A percentile compares a stretch with the other conserved stretches of the same genome.
These are phyloP conservation scores for Fusarium camptoceras DNA, from an alignment of 2,329 filamentous ascomycete genomes.

Conservation along the genomic window DNA sequence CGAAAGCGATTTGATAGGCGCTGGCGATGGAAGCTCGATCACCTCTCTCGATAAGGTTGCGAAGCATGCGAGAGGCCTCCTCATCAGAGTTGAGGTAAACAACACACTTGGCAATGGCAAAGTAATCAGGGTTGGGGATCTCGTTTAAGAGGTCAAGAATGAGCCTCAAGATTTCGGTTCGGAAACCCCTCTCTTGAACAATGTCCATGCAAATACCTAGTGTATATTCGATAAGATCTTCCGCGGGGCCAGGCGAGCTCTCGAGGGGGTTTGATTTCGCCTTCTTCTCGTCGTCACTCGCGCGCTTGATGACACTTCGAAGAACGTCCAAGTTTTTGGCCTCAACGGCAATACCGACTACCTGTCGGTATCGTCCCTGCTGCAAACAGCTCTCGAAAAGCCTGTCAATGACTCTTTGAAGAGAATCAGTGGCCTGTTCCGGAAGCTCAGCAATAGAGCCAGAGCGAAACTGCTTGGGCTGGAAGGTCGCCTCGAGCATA, in stretches of 20 bases:
- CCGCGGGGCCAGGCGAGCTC: slow-evolving; percentile 70
- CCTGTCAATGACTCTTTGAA: slow-evolving; percentile 86
- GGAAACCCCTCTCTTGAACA: slow-evolving; percentile 90
- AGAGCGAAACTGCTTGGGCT: slow-evolving; percentile 67
- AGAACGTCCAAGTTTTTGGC: slow-evolving; percentile 92
- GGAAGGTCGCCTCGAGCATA: slow-evolving; percentile 69
- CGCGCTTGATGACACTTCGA: slow-evolving; percentile 85
- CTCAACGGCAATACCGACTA: slow-evolving; percentile 96
- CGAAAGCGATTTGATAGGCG: slow-evolving; percentile 97
- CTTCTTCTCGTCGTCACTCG: slow-evolving; percentile 85
- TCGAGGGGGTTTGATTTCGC: slow-evolving; percentile 67
- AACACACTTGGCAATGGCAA: slow-evolving; percentile 97
- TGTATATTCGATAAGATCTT: slow-evolving; percentile 97
- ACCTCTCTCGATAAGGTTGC: slow-evolving; percentile 81
- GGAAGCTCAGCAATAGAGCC: slow-evolving; percentile 73
- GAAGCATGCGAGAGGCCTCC: slow-evolving; percentile 88
- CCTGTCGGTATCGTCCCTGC: slow-evolving; percentile 90
- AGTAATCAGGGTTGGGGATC: slow-evolving; percentile 93
- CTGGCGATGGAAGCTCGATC: slow-evolving; percentile 83
- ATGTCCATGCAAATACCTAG: slow-evolving; percentile 97
- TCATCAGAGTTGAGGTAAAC: slow-evolving; percentile 94
- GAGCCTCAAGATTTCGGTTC: slow-evolving; percentile 85
- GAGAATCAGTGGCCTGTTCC: slow-evolving; percentile 78
- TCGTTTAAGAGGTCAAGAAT: slow-evolving; percentile 96
- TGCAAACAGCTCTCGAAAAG: slow-evolving; percentile 91